Base-by-base conservation (phyloP, 176 grass and related monocot species). In the Musa troglodytarum region DNA sequence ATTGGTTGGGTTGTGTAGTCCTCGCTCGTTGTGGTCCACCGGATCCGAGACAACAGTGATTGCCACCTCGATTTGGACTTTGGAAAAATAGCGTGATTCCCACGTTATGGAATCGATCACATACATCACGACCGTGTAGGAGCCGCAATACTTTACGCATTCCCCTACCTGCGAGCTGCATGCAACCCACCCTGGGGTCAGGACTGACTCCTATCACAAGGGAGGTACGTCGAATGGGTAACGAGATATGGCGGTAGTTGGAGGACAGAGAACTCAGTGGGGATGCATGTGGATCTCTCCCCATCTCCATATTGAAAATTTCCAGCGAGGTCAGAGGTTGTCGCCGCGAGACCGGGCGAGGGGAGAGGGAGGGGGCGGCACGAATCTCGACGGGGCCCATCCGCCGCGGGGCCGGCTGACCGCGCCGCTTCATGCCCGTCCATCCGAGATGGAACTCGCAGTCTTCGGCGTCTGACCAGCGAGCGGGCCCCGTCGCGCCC, bases 71-170 rank as follows among this genome's bases (percentile, higher is more conserved):
- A 65, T 65, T 25, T 22, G 23, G 63, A 65, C 63, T 65, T 65
- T 65, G 8, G n/a, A 26, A 22, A 49, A 20, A 21, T 51, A 72
- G 50, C 70, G 70, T 72, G 70, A n/a, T n/a, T 24, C 50, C 70
- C 70, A 72, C 70, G 70, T 72, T 53, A 23, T 54, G n/a, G 70
- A 54, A 72, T 65, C 63, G 21, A 65, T 65, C 63, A 22, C 23
- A 25, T 65, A 65, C 20, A 65, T 25, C 10, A 65, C 63, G 25
- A 25, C 63, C 11, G 22, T 29, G n/a, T 25, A 12, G 10, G 2
- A 25, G 23, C 22, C 10, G 7, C 11, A 11, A n/a, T 2, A 0
- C 13, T 2, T 3, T 22, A 65, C 63, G 21, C 63, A 26, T 65
- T 22, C 11, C 1, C 34, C 34, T 43, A 43, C 34, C 34, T 43